Conservation (phyloP, 805 yeast species). For the Hanseniaspora valbyensis region DNA sequence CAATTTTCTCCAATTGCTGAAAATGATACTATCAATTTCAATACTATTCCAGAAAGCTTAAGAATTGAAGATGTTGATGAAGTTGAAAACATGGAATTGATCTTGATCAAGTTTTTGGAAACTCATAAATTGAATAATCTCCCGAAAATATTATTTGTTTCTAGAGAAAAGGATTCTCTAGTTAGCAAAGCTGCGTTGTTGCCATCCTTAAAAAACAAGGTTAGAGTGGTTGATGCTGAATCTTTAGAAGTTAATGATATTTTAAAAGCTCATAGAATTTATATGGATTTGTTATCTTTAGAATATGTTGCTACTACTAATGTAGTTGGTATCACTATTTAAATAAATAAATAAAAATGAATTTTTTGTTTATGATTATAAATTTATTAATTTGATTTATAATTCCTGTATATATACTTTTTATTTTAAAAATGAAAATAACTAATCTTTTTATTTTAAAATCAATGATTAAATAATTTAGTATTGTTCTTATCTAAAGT, state of each 20-base stretch:
- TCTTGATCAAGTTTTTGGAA: conserved; percentile 38
- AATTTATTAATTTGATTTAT: not conserved
- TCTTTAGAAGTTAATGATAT: conserved; percentile 75
- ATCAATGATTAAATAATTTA: no score
- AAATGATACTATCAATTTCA: conserved; percentile 22
- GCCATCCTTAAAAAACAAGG: conserved; percentile 22
- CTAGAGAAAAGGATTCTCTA: conserved; percentile 32
- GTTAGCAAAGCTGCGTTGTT: conserved; percentile 9
- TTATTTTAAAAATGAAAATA: no score
- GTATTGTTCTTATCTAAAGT: no score
- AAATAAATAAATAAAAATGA: no score
- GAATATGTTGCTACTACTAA: conserved; percentile 41
- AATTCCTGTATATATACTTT: not conserved
- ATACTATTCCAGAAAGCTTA: conserved; percentile 14
- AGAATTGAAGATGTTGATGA: conserved; percentile 21
- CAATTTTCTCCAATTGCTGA: conserved; percentile 17
- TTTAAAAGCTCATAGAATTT: conserved; percentile 64
- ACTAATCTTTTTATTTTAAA: no score
- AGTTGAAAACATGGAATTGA: conserved; percentile 25
- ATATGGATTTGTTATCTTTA: conserved; percentile 62
- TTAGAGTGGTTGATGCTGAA: conserved; percentile 61
- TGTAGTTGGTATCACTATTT: conserved; percentile 12
- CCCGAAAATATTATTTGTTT: conserved; percentile 56
- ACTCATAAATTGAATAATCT: conserved; percentile 38
- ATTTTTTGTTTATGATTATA: no score